Conservation (phyloP, 495 filamentous ascomycete genomes). For the Neurospora africana region DNA sequence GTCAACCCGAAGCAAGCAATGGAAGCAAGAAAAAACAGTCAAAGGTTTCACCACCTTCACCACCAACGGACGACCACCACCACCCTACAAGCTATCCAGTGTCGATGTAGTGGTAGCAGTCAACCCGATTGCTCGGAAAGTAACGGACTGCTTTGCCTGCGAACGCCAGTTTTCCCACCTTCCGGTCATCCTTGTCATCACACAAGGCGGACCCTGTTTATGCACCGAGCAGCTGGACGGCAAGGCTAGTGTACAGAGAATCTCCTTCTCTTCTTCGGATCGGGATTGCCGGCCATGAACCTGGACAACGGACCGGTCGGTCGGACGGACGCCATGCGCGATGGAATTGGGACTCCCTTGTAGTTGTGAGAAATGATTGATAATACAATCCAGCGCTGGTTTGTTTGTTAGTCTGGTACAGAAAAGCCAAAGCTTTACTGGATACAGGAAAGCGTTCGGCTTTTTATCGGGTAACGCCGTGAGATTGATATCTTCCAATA, state of each 20-base stretch:
- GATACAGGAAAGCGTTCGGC: no score
- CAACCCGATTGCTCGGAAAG: background rate
- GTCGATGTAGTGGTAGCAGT: background rate
- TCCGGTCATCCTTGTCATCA: background rate
- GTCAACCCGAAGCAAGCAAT: background rate
- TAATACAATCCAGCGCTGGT: no score
- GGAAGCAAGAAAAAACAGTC: background rate
- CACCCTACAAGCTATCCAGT: background rate
- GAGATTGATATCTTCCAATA: no score
- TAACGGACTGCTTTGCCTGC: background rate
- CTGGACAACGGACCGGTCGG: background rate
- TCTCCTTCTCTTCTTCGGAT: background rate
- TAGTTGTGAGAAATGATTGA: background rate
- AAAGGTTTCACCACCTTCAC: background rate
- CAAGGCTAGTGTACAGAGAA: background rate
- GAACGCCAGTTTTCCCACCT: background rate
- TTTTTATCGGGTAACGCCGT: no score
- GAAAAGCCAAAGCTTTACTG: no score
- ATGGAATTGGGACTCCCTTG: background rate
- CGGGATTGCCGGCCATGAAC: background rate
- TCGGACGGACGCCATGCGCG: background rate
- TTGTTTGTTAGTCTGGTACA: no score
- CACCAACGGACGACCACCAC: background rate
- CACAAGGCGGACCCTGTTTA: background rate
- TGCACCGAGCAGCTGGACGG: background rate